Conservation (phyloP, 306 rosid species). For the Heteromeles arbutifolia region DNA sequence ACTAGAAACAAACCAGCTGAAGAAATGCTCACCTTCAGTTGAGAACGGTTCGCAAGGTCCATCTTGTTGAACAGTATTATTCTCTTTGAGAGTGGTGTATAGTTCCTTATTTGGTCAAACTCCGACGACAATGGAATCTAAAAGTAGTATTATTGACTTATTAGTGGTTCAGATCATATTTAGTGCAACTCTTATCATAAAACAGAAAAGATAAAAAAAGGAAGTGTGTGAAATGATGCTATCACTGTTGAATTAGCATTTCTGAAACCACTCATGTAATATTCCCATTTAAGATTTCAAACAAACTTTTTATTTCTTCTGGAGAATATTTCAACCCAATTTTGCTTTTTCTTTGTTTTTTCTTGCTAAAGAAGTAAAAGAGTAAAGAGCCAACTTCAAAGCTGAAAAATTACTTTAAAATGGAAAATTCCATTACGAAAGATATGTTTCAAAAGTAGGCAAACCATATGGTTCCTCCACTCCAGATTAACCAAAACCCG, state of each 20-base stretch:
- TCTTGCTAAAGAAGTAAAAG: too few relatives aligned
- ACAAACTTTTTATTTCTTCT: not conserved
- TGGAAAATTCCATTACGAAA: not conserved
- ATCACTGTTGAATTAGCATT: not conserved
- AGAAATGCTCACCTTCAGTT: slow-evolving; percentile 36
- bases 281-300: not conserved
- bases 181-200: not conserved
- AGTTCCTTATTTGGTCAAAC: slow-evolving; percentile 32
- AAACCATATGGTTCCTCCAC: not conserved
- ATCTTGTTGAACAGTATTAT: slow-evolving; percentile 62
- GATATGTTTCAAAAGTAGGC: not conserved
- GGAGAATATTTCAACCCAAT: not conserved
- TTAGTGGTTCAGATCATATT: not conserved
- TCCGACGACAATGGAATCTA: slow-evolving; percentile 74
- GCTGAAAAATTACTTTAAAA: not conserved
- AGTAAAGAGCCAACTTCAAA: not conserved
- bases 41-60: slow-evolving; percentile 67
- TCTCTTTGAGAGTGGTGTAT: slow-evolving; percentile 16
- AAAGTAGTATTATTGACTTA: slow-evolving; percentile 3
- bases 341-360: not conserved
- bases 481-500: not conserved
- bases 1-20: not conserved
- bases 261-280: not conserved
- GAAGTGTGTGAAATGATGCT: not conserved
- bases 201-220: not conserved